Percentiles rank a stretch among this genome's conserved stretches.
These are phyloP conservation scores for Annulohypoxylon nitens DNA, from an alignment of 495 filamentous ascomycete species.

Conservation along the genomic window DNA sequence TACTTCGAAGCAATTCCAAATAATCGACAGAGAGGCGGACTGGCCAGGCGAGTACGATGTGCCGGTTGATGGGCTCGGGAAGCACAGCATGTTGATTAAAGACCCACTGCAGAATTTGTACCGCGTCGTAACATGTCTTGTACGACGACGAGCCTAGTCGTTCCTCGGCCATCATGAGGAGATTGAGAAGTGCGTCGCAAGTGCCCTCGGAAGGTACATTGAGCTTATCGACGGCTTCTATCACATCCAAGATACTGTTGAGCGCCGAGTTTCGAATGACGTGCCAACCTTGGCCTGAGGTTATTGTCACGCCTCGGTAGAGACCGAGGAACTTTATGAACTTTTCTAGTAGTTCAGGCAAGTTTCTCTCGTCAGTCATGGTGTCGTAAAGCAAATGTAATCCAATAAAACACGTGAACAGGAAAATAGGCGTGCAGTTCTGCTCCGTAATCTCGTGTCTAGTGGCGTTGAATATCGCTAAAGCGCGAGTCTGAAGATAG, in stretches of 20 bases:
- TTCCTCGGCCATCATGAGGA: not conserved
- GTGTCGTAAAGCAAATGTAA: constrained; percentile 64
- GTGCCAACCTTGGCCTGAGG: constrained; percentile 51
- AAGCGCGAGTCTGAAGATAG: constrained; percentile 58
- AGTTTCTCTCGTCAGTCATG: constrained; percentile 49
- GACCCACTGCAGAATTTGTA: not conserved
- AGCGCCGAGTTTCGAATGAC: not conserved
- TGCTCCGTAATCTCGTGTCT: constrained; percentile 45
- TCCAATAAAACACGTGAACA: constrained; percentile 64
- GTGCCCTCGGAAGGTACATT: not conserved
- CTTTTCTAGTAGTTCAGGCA: constrained; percentile 55
- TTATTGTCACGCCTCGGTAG: constrained; percentile 58
- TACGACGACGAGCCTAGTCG: not conserved
- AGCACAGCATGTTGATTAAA: not conserved
- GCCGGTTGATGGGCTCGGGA: not conserved
- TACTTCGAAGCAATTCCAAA: not conserved
- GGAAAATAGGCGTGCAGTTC: constrained; percentile 59
- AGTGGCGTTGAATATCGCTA: constrained; percentile 52
- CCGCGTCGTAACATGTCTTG: not conserved
- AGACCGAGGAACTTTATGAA: constrained; percentile 59
- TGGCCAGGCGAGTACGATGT: not conserved
- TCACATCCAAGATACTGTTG: not conserved
- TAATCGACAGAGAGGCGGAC: not conserved
- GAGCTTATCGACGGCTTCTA: not conserved
- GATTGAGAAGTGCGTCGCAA: not conserved